Base-by-base conservation (phyloP, 441 rosid genomes). In the Pelargonium exstipulatum region DNA sequence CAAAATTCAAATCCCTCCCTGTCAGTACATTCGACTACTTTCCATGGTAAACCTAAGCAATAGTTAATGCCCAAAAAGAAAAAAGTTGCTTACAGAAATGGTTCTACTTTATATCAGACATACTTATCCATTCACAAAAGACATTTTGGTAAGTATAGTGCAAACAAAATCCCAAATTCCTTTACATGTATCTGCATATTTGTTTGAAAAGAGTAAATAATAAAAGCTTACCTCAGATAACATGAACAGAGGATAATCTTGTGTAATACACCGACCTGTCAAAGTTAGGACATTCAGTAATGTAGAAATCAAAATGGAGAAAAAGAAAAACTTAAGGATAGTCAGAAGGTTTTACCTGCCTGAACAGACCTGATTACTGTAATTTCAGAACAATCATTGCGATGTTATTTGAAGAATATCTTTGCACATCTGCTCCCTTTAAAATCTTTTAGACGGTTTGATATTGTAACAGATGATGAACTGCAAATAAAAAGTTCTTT, bases 341-440 rank as follows among this genome's bases (percentile, higher is more conserved):
- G 57, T 49, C 57, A n/a, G 57, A 49, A 49, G 57, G 57, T 49
- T 49, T 49, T 49, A 49, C 57, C 57, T 49, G 16, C 57, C 57
- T 16, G 5, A 10, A 49, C 57, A 49, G 14, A 49, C 57, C 57
- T 16, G 57, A 49, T 48, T 12, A 14, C 17, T 13, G 16, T 5
- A 48, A 48, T 48, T 48, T 48, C 17, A 14, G 55, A 48, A 48
- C 55, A 12, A 12, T 48, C n/a, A 14, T 0, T 13, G 14, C 18
- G 5, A 49, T 12, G 57, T 49, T 16, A 13, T 49, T 14, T 49
- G 57, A 49, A 49, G 57, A 49, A 14, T 1, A 0, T 16, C 17
- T 13, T n/a, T 49, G 57, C 57, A 49, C 8, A 49, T 49, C 5
- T 14, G 17, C 57, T 49, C 7, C 57, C 57, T 49, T 49, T n/a